Conservation (phyloP, 106 monocot species). For the Allium fistulosum region DNA sequence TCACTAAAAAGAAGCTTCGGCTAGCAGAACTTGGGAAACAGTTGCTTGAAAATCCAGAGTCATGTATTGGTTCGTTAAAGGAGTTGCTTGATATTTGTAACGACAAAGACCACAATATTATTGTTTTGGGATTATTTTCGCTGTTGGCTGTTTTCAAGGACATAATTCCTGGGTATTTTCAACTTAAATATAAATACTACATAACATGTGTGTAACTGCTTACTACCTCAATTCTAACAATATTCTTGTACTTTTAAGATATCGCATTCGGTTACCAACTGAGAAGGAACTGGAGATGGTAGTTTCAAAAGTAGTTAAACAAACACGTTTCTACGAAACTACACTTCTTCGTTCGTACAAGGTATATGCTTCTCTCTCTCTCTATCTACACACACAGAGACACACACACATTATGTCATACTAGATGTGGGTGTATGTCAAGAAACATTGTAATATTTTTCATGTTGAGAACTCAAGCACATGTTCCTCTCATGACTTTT, state of each 20-base stretch:
- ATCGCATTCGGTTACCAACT: conserved; percentile 81
- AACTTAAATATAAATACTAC: background rate
- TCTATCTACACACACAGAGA: too few relatives aligned
- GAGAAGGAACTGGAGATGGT: conserved; percentile 86
- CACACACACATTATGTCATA: too few relatives aligned
- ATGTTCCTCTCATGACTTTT: too few relatives aligned
- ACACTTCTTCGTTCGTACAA: conserved; percentile 82
- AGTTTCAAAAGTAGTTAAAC: conserved; percentile 70
- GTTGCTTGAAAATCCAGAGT: conserved; percentile 80
- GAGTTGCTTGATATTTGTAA: conserved; percentile 67
- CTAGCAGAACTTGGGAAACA: conserved; percentile 76
- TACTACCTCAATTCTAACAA: background rate
- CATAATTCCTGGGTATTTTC: conserved; percentile 83
- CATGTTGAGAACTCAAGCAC: too few relatives aligned
- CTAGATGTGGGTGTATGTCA: background rate
- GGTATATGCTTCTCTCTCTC: conserved; percentile 26
- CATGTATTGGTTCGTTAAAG: conserved; percentile 67
- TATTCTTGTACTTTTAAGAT: conserved; percentile 40
- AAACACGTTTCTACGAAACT: conserved; percentile 73
- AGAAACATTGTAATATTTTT: too few relatives aligned
- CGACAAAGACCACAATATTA: conserved; percentile 61
- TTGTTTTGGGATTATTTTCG: conserved; percentile 74
- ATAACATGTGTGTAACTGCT: background rate
- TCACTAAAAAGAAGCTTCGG: conserved; percentile 69
- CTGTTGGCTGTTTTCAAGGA: conserved; percentile 91